Evolutionary conservation across 495 filamentous ascomycete genomes (phyloP).

Genomic region (Apodospora peruviana): DNA sequence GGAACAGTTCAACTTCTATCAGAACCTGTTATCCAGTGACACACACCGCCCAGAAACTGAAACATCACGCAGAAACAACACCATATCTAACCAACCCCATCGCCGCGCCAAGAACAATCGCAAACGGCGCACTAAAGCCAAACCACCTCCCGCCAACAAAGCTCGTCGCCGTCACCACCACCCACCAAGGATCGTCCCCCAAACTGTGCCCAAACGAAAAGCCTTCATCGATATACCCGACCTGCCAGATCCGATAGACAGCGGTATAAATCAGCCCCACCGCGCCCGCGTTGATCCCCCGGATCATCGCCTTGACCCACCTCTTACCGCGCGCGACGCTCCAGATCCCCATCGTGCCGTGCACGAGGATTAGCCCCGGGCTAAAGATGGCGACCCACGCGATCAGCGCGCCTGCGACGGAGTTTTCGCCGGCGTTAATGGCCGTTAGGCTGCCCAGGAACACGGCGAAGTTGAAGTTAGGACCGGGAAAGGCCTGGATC

Average conservation of each 20-base stretch:
- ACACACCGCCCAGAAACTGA: too few relatives aligned
- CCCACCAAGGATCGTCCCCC: slow-evolving; percentile 69
- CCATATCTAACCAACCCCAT: slow-evolving; percentile 64
- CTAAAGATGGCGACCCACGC: slow-evolving; percentile 66
- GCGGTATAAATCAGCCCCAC: slow-evolving; percentile 79
- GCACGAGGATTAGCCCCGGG: slow-evolving; percentile 60
- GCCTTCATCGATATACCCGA: slow-evolving; percentile 58
- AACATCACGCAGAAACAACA: slow-evolving; percentile 24
- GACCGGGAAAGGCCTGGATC: slow-evolving; percentile 78
- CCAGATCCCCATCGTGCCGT: slow-evolving; percentile 71
- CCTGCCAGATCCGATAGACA: slow-evolving; percentile 78
- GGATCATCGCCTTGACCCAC: slow-evolving; percentile 51
- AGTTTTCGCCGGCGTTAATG: slow-evolving; percentile 21
- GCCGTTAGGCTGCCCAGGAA: slow-evolving; percentile 64
- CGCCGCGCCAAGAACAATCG: slow-evolving; percentile 61
- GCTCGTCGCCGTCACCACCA: slow-evolving; percentile 57
- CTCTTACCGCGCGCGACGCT: slow-evolving; percentile 46
- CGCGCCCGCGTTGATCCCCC: slow-evolving; percentile 71
- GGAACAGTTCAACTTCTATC: too few relatives aligned
- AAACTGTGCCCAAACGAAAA: slow-evolving; percentile 54
- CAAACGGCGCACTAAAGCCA: slow-evolving; percentile 49
- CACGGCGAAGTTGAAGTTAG: slow-evolving; percentile 86
- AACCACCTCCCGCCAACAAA: slow-evolving; percentile 64
- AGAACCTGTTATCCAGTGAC: too few relatives aligned
- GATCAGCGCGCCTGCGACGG: slow-evolving; percentile 49